These are phyloP conservation scores for Phytophthora fragariae DNA, from an alignment of 352 stramenopile genomes.

Conservation along the genomic window DNA sequence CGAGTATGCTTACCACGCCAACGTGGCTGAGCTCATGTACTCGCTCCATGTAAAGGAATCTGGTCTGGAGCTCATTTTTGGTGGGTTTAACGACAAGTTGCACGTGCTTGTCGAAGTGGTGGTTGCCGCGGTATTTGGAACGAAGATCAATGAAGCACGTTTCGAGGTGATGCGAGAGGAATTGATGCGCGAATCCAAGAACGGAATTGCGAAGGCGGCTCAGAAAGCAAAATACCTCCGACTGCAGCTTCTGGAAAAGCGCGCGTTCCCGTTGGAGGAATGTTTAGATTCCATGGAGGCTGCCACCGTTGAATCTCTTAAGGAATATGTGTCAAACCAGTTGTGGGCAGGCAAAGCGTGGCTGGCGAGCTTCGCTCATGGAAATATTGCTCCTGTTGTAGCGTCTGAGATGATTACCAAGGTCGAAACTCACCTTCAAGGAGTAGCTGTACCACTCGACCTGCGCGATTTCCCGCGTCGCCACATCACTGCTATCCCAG, in stretches of 20 bases:
- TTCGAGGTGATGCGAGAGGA: conserved; percentile 79
- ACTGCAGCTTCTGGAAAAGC: conserved; percentile 65
- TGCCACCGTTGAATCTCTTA: conserved; percentile 47
- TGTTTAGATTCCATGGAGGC: conserved; percentile 58
- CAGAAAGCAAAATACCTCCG: conserved; percentile 74
- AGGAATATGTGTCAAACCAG: conserved; percentile 43
- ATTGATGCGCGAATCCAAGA: conserved; percentile 74
- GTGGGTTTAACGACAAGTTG: conserved; percentile 84
- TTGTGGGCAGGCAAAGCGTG: conserved; percentile 64
- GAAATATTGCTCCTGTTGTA: conserved; percentile 59
- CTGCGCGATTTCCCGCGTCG: conserved; percentile 48
- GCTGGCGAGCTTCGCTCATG: conserved; percentile 74
- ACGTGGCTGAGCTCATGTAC: conserved; percentile 78
- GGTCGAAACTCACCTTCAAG: conserved; percentile 56
- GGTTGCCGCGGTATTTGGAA: conserved; percentile 57
- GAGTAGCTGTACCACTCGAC: conserved; percentile 39
- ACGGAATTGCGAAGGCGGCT: conserved; percentile 61
- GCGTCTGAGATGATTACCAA: conserved; percentile 46
- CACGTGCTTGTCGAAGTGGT: conserved; percentile 72
- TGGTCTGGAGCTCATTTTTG: conserved; percentile 70
- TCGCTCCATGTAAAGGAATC: conserved; percentile 70
- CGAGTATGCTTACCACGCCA: conserved; percentile 79
- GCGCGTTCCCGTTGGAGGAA: conserved; percentile 53
- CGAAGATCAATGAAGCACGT: conserved; percentile 51
- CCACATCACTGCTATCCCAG: conserved; percentile 66